Base-by-base conservation (phyloP, 352 stramenopile genomes). In the Globisporangium solare region DNA sequence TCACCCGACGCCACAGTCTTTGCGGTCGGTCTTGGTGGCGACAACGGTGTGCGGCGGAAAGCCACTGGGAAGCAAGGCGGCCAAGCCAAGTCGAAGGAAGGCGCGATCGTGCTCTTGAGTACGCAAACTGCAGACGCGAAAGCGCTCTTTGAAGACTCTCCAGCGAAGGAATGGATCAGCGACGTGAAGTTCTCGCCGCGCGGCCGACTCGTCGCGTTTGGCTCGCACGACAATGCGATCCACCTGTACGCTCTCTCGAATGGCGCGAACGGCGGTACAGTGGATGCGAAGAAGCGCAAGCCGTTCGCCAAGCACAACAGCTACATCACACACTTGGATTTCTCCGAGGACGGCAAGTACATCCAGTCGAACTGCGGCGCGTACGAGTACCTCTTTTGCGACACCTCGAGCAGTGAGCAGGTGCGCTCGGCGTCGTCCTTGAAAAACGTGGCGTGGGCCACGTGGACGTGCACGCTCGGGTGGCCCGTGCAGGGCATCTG, bases 401-500 rank as follows among this genome's bases (percentile, higher is more conserved):
- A 98, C 56, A 61, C 82, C 58, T 41, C 51, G 6, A 81, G 59
- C 32, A 92, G 90, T 43, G 77, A 90, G 56, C 88, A 95, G 54
- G 90, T 98, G 37, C 69, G 79, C 27, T 87, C 89, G 27, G 86
- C 90, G 2, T 76, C 76, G 49, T 63, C 89, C 27, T 18, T 82
- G 32, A 64, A 79, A 31, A 87, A 98, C 67, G 77, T 86, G 10
- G 66, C 74, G 50, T 98, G 94, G 94, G 68, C 78, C 35, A 95
- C 91, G 20, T 89, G 91, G 67, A 97, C 90, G n/a, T 96, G 85
- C 52, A 76, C 84, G 0, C 69, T 97, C 2, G 75, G 79, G 2
- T 98, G 94, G 94, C 78, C 86, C 8, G 89, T 96, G 27, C 93
- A 98, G 68, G 95, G 95, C 13, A 92, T 94, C 39, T 94, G 85